Evolutionary conservation across 768 basidiomycete genomes (phyloP).

Genomic region (Lepiota venenata): DNA sequence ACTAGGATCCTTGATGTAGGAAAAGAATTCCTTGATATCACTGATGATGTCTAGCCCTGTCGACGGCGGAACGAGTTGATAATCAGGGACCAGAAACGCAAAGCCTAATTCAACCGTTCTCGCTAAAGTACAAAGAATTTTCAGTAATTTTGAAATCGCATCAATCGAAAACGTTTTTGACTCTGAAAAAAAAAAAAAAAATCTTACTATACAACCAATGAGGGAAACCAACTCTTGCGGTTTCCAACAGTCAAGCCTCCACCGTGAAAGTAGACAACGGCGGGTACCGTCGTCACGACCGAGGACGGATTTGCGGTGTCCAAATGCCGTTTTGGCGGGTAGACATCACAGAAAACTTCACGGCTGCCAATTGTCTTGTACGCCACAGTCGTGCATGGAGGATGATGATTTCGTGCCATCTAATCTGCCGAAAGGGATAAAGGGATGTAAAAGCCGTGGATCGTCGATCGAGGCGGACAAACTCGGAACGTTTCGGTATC

Average conservation of each 20-base stretch:
- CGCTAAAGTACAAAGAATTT: constrained; percentile 29
- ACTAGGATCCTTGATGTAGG: constrained; percentile 33
- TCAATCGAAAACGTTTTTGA: neutral
- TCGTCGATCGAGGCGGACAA: too few species aligned
- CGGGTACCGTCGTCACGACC: constrained; percentile 24
- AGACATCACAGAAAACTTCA: constrained; percentile 19
- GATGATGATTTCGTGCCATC: constrained; percentile 1
- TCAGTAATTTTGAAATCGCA: too few species aligned
- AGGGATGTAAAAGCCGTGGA: too few species aligned
- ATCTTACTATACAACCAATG: constrained; percentile 57
- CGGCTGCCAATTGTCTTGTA: constrained; percentile 17
- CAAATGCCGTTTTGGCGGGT: constrained; percentile 13
- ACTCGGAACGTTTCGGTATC: too few species aligned
- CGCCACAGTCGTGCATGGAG: constrained; percentile 13
- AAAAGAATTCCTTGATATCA: constrained; percentile 56
- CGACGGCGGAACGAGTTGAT: constrained; percentile 51
- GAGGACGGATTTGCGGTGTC: neutral
- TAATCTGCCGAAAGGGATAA: too few species aligned
- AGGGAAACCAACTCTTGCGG: constrained; percentile 59
- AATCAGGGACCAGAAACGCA: constrained; percentile 61
- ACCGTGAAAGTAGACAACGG: constrained; percentile 44
- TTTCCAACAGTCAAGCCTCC: constrained; percentile 63
- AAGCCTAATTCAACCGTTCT: constrained; percentile 45
- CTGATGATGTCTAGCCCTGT: constrained; percentile 55
- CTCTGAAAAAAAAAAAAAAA: neutral